These are phyloP conservation scores for Annulohypoxylon moriforme DNA, from an alignment of 495 filamentous ascomycete genomes.

Conservation along the genomic window DNA sequence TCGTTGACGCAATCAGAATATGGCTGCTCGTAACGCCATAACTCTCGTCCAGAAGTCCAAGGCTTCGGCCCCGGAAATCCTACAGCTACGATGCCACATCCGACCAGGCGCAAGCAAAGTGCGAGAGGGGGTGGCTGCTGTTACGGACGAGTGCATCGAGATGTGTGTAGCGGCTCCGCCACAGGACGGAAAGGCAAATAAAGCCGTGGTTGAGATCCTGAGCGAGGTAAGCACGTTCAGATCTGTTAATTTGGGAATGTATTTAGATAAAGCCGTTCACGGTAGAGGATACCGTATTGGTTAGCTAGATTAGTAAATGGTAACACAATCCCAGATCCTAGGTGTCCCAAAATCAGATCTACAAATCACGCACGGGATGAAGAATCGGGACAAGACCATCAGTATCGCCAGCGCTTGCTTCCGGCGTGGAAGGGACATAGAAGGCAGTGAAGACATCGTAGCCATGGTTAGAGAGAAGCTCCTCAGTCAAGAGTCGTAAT, in stretches of 20 bases:
- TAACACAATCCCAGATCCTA: slow-evolving; percentile 39
- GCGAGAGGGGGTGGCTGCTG: slow-evolving; percentile 66
- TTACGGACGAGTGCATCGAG: slow-evolving; percentile 66
- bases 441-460: slow-evolving; percentile 30
- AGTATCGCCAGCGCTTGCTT: slow-evolving; percentile 48
- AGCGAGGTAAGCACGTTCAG: slow-evolving; percentile 63
- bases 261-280: background rate
- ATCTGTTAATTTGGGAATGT: background rate
- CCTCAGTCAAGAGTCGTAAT: slow-evolving; percentile 18
- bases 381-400: slow-evolving; percentile 71
- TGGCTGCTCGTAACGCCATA: slow-evolving; percentile 47
- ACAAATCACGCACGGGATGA: slow-evolving; percentile 70
- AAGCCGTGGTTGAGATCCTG: slow-evolving; percentile 70
- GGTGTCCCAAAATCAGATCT: slow-evolving; percentile 73
- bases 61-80: slow-evolving; percentile 45
- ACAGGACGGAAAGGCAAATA: slow-evolving; percentile 74
- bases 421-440: slow-evolving; percentile 26
- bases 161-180: slow-evolving; percentile 72
- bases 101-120: slow-evolving; percentile 72
- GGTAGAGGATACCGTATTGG: background rate
- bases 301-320: background rate
- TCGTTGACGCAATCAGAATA: slow-evolving; percentile 2
- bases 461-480: slow-evolving; percentile 42
- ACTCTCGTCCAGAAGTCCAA: slow-evolving; percentile 50
- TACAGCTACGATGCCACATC: slow-evolving; percentile 68